Conservation (phyloP, 768 basidiomycete genomes). For the Amanita exitialis region DNA sequence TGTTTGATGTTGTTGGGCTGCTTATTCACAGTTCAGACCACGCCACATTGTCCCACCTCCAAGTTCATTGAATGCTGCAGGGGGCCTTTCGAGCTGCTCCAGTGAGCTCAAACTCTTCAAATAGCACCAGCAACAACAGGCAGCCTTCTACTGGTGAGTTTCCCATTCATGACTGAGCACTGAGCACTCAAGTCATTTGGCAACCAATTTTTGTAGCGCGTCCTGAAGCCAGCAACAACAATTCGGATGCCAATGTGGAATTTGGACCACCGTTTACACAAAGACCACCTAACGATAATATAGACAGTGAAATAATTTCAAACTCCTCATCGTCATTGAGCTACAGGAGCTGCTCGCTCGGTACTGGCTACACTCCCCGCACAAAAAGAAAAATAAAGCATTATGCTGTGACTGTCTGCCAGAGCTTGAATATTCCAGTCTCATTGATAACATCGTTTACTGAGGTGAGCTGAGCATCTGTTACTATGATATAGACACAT, state of each 20-base stretch:
- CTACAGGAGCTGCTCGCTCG: not conserved
- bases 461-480: not conserved
- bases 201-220: not conserved
- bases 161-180: not conserved
- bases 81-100: not conserved
- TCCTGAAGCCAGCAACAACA: not conserved
- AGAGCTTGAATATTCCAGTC: not conserved
- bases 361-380: conserved; percentile 1
- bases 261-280: not conserved
- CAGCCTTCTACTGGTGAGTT: not conserved
- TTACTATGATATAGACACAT: not conserved
- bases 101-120: not conserved
- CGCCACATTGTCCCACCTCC: too few species aligned
- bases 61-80: too few species aligned
- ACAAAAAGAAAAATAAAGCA: not conserved
- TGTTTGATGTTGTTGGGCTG: too few species aligned
- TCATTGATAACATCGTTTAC: not conserved
- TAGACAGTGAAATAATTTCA: not conserved
- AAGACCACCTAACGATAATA: conserved; percentile 1
- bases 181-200: not conserved
- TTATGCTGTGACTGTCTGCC: not conserved
- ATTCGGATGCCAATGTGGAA: not conserved
- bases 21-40: too few species aligned
- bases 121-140: not conserved
- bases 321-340: not conserved